Conservation (phyloP, 257 asterid genomes). For the Handroanthus guayacan region DNA sequence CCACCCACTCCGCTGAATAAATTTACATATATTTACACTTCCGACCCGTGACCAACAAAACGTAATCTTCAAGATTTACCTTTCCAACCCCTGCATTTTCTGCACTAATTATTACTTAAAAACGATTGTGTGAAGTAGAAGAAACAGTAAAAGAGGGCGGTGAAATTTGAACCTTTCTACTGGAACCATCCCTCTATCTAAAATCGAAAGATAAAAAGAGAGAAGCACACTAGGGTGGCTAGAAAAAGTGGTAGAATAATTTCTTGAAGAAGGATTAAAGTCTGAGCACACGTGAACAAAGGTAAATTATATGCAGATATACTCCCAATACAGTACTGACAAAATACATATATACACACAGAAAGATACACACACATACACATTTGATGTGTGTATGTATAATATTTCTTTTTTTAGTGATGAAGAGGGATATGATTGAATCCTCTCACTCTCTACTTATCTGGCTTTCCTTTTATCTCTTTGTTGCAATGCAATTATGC, state of each 20-base stretch:
- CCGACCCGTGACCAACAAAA: slow-evolving; percentile 51
- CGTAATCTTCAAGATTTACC: slow-evolving; percentile 42
- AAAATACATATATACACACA: neutral
- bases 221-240: neutral
- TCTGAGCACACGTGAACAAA: slow-evolving; percentile 56
- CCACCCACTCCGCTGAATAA: slow-evolving; percentile 42
- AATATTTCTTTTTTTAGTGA: neutral
- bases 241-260: slow-evolving; percentile 33
- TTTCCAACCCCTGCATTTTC: neutral
- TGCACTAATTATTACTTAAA: neutral
- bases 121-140: slow-evolving; percentile 32
- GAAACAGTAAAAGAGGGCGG: slow-evolving; percentile 24
- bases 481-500: slow-evolving; percentile 48
- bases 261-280: slow-evolving; percentile 38
- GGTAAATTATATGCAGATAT: slow-evolving; percentile 29
- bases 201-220: neutral
- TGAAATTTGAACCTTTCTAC: slow-evolving; percentile 22
- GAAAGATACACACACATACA: neutral
- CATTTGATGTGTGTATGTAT: slow-evolving; percentile 8
- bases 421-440: slow-evolving; percentile 23
- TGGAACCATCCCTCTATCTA: no score
- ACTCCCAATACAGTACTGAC: slow-evolving; percentile 8
- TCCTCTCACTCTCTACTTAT: slow-evolving; percentile 27
- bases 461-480: slow-evolving; percentile 32
- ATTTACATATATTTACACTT: slow-evolving; percentile 25